Percentiles rank a stretch among this genome's conserved stretches.
These are phyloP conservation scores for Simmondsia chinensis DNA, from an alignment of 148 eudicot genomes.

Conservation along the genomic window DNA sequence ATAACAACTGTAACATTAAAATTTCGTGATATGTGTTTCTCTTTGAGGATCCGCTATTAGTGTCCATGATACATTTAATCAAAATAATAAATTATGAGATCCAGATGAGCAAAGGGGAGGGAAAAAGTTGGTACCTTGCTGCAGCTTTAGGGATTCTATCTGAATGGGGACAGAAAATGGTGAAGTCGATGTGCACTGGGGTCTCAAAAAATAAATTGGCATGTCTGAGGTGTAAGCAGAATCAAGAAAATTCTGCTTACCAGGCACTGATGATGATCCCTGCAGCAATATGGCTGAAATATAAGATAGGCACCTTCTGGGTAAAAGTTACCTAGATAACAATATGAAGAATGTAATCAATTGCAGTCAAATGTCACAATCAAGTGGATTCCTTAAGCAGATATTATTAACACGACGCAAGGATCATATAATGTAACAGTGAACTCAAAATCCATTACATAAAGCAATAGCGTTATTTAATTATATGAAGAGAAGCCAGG, in stretches of 20 bases:
- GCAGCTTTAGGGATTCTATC: not conserved
- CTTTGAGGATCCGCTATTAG: too few relatives aligned
- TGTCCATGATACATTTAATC: too few relatives aligned
- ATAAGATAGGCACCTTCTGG: not conserved
- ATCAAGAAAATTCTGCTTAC: not conserved
- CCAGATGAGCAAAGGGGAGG: too few relatives aligned
- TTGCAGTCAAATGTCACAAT: too few relatives aligned
- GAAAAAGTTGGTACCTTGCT: not conserved
- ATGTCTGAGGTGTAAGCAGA: not conserved
- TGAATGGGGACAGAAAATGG: not conserved
- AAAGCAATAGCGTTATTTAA: too few relatives aligned
- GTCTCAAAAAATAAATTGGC: conserved; percentile 8
- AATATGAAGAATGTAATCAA: too few relatives aligned
- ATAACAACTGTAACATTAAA: too few relatives aligned
- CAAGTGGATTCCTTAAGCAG: too few relatives aligned
- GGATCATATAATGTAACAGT: too few relatives aligned
- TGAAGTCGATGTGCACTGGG: conserved; percentile 20
- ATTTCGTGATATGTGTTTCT: too few relatives aligned
- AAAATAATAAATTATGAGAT: not conserved
- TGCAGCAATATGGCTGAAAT: not conserved
- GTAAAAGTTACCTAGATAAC: not conserved
- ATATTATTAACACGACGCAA: too few relatives aligned
- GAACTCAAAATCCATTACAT: too few relatives aligned
- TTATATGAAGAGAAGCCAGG: not conserved
- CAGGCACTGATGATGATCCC: not conserved